Base-by-base conservation (phyloP, 1,284 basidiomycete species). In the Lentinula novae-zelandiae region DNA sequence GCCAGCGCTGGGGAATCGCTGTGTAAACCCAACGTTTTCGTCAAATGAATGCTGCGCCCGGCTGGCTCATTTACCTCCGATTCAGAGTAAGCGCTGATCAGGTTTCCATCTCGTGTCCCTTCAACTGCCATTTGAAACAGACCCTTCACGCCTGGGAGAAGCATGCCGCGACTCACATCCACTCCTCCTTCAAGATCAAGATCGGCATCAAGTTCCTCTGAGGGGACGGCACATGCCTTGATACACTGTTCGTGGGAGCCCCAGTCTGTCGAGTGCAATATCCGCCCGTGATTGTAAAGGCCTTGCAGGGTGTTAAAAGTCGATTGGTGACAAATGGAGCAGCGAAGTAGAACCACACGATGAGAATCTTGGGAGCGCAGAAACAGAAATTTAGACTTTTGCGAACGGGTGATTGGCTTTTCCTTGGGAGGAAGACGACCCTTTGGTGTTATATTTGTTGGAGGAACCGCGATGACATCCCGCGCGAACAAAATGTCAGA, bases 211-310 rank as follows among this genome's bases (percentile, higher is more conserved):
- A 78, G 72, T 6, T 77, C 71, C 1, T 72, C 71, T 68, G 58
- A 44, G 6, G 33, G 56, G 10, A 84, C 74, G 17, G 87, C 86
- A 66, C 87, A 90, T 27, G 81, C 81, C 60, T 80, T 79, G 9
- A 92, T 83, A 65, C 89, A 90, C 59, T 87, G 85, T 57, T 92
- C 89, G 65, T 92, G 89, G 33, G 83, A 87, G 8, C 84, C 86
- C 78, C 84, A 92, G 65, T 88, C 87, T 53, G 84, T 75, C 17
- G 76, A 73, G 68, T 92, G 89, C 2, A 82, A 78, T 34, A 90
- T 75, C 10, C 90, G 84, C 60, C 84, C 87, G 67, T 92, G 89
- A 64, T 91, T 92, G 31, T 90, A 76, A 22, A 92, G 78, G 2
- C 89, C 90, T 70, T 92, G 90, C 1, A 91, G 77, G n/a, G 82